Conservation (phyloP, 441 rosid genomes). For the Croton laevigatus region DNA sequence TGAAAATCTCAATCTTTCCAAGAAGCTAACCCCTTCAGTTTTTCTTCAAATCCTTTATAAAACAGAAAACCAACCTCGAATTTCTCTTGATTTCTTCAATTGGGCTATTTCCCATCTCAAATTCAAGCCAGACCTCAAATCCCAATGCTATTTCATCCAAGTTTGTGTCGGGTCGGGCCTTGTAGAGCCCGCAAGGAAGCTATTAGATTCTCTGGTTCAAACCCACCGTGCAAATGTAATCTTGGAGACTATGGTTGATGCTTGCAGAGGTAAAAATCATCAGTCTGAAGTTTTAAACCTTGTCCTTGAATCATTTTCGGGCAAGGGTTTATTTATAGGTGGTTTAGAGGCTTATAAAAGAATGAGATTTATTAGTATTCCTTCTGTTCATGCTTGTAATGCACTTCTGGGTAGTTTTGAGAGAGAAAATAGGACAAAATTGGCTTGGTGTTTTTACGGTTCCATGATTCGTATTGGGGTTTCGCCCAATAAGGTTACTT, state of each 20-base stretch:
- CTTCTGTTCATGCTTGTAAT: conserved; percentile 43
- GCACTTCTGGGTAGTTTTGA: conserved; percentile 46
- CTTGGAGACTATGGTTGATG: conserved; percentile 39
- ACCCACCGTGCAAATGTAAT: conserved; percentile 29
- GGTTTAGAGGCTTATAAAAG: conserved; percentile 44
- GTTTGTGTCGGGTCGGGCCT: conserved; percentile 35
- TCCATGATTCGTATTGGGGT: conserved; percentile 46
- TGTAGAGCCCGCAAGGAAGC: conserved; percentile 27
- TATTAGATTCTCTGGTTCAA: conserved; percentile 40
- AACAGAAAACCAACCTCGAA: conserved; percentile 42
- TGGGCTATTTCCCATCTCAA: conserved; percentile 47
- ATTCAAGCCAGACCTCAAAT: conserved; percentile 51
- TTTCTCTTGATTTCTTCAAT: conserved; percentile 58
- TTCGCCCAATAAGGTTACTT: conserved; percentile 41
- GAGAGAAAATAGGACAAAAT: conserved; percentile 31
- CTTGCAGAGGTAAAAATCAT: conserved; percentile 45
- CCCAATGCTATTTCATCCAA: conserved; percentile 45
- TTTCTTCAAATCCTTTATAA: conserved; percentile 53
- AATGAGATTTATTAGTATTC: conserved; percentile 39
- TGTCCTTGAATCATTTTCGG: conserved; percentile 42
- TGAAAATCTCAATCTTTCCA: conserved; percentile 38
- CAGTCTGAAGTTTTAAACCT: conserved; percentile 37
- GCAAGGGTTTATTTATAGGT: conserved; percentile 34
- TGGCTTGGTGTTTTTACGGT: conserved; percentile 53
- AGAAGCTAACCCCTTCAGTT: conserved; percentile 43